A percentile compares a stretch with the other conserved stretches of the same genome.
phyloP scores from a whole-genome alignment of 139 green algal genomes.

The Chlorella sp. region DNA sequence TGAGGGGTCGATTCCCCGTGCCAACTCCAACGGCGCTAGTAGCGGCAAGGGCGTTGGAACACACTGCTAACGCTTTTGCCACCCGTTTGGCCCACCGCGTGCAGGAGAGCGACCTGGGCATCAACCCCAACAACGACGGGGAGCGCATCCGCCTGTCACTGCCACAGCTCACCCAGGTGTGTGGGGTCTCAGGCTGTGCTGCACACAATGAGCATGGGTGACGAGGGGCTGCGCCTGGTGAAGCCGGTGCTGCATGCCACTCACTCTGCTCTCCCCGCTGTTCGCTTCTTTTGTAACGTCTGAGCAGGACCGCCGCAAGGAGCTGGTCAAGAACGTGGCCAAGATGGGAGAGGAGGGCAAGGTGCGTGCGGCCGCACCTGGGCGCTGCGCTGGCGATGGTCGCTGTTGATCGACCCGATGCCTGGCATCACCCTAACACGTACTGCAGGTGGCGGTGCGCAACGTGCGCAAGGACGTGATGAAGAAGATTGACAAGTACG shows the following conservation, averaged over 20 bases:
- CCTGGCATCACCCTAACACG: too few species aligned
- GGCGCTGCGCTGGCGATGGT: too few species aligned
- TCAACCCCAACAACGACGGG: constrained; percentile 95
- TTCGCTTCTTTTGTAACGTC: too few species aligned
- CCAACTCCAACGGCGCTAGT: too few species aligned
- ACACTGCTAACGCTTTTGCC: too few species aligned
- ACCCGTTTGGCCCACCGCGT: too few species aligned
- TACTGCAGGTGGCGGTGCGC: constrained; percentile 58
- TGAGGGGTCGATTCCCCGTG: too few species aligned
- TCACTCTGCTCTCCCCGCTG: too few species aligned
- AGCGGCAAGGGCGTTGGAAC: too few species aligned
- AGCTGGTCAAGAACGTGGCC: constrained; percentile 70
- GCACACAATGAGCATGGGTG: too few species aligned
- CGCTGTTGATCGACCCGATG: too few species aligned
- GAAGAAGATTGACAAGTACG: constrained; percentile 69
- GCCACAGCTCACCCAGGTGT: constrained; percentile 81
- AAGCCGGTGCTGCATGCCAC: neutral
- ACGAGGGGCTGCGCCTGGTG: neutral
- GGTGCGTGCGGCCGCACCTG: constrained; percentile 41
- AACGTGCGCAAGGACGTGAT: constrained; percentile 89
- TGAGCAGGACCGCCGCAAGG: constrained; percentile 93
- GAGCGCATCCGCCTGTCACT: constrained; percentile 87
- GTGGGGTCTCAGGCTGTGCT: constrained; percentile 2
- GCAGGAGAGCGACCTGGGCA: constrained; percentile 75
- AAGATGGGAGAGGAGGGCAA: constrained; percentile 95